Evolutionary conservation across 257 asterid genomes (phyloP), one percentile per base, ranked within the genome.

Genomic region (Penstemon davidsonii): DNA sequence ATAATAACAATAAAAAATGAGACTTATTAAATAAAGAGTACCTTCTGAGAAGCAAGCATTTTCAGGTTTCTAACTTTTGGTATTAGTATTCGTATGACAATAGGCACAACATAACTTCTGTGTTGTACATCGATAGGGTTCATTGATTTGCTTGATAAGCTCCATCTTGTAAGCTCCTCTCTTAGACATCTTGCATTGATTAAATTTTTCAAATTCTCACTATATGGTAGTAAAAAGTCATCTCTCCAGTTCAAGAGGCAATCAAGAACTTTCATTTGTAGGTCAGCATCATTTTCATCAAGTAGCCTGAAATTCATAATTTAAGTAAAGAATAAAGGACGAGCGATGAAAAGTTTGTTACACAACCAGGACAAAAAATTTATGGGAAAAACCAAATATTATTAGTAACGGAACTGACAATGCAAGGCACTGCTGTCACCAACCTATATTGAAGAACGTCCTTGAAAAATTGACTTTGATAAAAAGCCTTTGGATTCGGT

Each of bases 191-290:
- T 87, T 4, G 87, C 70, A 81, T 65, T 75, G 36, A 90, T 84
- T 79, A 93, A 79, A 78, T 87, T 86, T 72, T 81, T 88, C 75
- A 93, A 85, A 81, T 88, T 84, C 73, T 77, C 92, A 18, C 73
- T 65, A 51, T 93, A 90, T 6, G 96, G 96, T 64, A 87, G 73
- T 78, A 93, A 72, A 68, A 78, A 90, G 41, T 83, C 96, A 49
- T 90, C 99, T 71, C 77, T 91, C 97, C 97, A 90, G 80, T 87
- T 85, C 78, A 87, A 68, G 83, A 93, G 82, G 84, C 99, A 88
- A 62, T 90, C 97, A 75, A 93, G 88, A 80, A 85, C 97, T 75
- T 81, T 84, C 74, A 70, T 76, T 87, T 93, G 99, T 75, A 90
- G 39, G 63, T 88, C 96, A 73, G 90, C 83, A 84, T 93, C 99